Evolutionary conservation across 2,329 filamentous ascomycete genomes (phyloP), one percentile per base, ranked within the genome.

Genomic region (Paramyrothecium roridum): DNA sequence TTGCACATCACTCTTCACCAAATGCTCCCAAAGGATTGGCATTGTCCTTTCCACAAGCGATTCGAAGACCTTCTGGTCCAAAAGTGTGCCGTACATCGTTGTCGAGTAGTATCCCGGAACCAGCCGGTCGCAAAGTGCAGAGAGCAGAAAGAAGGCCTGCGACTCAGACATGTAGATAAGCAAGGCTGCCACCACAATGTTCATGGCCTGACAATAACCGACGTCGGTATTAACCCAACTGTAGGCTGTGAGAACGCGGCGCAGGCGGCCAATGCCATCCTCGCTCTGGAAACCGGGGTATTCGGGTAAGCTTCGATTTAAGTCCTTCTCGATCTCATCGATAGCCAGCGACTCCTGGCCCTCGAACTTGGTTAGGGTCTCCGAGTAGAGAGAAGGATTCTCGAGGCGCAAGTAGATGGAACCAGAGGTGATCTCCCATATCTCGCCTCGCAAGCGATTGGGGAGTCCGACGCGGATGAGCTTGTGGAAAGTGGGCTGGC

Each of bases 161-260:
- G 89, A 75, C 73, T 99, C 95, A 10, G 93, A 98, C 86, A 96
- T 96, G 78, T 98, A 98, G 79, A 99, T 99, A 64, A 99, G 82
- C 56, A 99, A 78, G n/a, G 95, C 95, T 19, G 95, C 95, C 54
- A 97, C 93, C 34, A 99, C 95, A 63, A 99, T 99, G 72, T 99
- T 99, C 95, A 99, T 99, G 59, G 95, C 95, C 74, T 99, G 95
- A 72, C 95, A 99, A 73, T 99, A 99, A 62, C 95, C 95, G 54
- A 99, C 93, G 61, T 97, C 92, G 53, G 90, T 84, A 66, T 99
- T 95, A 50, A 88, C 90, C 95, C 95, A 99, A 74, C 93, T 97
- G 76, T 99, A 99, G 4, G 95, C 95, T 2, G 93, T 98, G 54
- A 99, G 80, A 40, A 99, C 95, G 56, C 93, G 84, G 57, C 95